Evolutionary conservation across 371 early-diverging fungal species (phyloP), one percentile per base, ranked within the genome.

Genomic region (Zancudomyces culisetae): DNA sequence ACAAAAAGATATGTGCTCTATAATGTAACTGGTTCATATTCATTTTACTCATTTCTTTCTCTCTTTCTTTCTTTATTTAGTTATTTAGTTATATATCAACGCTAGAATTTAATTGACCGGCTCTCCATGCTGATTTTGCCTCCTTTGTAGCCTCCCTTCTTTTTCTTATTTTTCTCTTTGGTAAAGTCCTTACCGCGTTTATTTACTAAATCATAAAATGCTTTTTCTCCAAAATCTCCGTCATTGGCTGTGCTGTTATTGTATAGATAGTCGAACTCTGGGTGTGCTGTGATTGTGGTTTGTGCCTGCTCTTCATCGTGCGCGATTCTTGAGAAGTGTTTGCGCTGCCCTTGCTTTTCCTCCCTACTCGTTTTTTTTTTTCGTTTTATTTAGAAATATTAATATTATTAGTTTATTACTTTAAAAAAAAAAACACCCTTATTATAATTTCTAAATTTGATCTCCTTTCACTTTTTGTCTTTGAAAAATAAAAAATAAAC

Each of bases 111-210:
- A 72, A 89, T 87, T 23, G 89, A 89, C 60, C 87, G 81, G 30
- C 83, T 79, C 43, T 65, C 73, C 53, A 80, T 74, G 52, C 86
- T 79, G 50, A 97, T 97, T 49, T 68, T 69, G 23, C 97, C 97
- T 27, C 97, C 97, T 48, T 83, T 76, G 71, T 95, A 97, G 29
- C 85, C 79, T 10, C 97, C 97, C 43, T 86, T 75, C 83, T 96
- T 96, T 76, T 95, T 95, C 75, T 95, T 95, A 62, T 87, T 88
- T 79, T 97, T 97, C 57, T 91, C 94, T 10, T 82, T 81, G 39
- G 87, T 76, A 75, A 97, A 97, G 23, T 81, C 85, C 66, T 90
- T 91, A 39, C 98, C 98, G 29, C 85, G 72, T 3, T 84, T 88
- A 39, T 81, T 82, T 52, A 88, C 81, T 57, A 97, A 73, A 55